Evolutionary conservation across 805 yeast species (phyloP), one percentile per base, ranked within the genome.

Genomic region (Hanseniaspora singularis): DNA sequence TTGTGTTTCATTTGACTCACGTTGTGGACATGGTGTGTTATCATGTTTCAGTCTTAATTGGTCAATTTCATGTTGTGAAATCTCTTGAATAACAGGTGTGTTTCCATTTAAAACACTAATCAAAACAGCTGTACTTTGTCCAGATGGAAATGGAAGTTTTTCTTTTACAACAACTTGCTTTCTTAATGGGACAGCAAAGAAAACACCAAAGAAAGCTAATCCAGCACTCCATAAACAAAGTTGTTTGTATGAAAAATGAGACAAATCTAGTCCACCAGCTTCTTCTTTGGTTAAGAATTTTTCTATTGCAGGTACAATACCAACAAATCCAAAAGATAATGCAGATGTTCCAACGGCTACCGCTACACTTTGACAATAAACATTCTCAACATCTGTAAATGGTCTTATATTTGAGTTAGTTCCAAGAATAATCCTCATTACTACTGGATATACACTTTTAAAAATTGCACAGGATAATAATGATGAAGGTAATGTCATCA

Each of bases 341-440:
- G 98, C 98, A 0, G 97, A 97, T 0, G 98, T 92, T 1, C 98
- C 98, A 1, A 85, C 94, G 0, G 97, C 96, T 4, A 92, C 96
- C 0, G 97, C 86, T 26, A 89, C 76, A 61, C 95, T 84, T 59
- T 86, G 96, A 0, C 85, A 80, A 58, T 76, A 85, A 4, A 89
- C 97, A 56, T 87, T 89, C 58, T 92, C 97, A n/a, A 85, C 95
- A 52, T 86, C 96, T 0, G 92, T 75, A 56, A 77, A 76, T 0
- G 78, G 77, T 31, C 62, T 62, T 6, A 54, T 52, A 11, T 70
- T 46, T 4, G 52, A 47, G 1, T 53, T 42, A 20, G 69, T 67
- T 7, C 34, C 33, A 10, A 60, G 60, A 19, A 44, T 54, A 12
- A 15, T 15, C 3, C 14, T 22, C 39, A 41, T 23, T 3, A 60